A percentile compares a stretch with the other conserved stretches of the same genome.
These are phyloP conservation scores for Jatropha podagrica DNA, from an alignment of 441 rosid genomes.

Conservation along the genomic window DNA sequence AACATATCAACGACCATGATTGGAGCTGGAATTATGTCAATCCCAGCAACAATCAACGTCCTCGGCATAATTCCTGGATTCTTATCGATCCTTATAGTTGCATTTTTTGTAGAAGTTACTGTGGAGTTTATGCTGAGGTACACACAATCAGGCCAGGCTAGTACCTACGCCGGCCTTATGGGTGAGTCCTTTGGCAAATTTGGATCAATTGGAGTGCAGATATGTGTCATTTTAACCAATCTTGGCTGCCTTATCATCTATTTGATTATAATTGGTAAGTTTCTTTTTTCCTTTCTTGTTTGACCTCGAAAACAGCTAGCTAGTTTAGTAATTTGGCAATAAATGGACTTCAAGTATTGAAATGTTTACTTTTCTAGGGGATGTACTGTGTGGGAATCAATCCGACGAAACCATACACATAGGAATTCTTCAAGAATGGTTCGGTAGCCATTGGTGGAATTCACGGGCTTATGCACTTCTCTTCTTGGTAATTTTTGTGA, in stretches of 20 bases:
- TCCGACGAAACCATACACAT: constrained; percentile 37
- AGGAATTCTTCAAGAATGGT: constrained; percentile 51
- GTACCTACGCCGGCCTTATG: constrained; percentile 50
- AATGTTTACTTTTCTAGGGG: constrained; percentile 29
- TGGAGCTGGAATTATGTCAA: constrained; percentile 65
- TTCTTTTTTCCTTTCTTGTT: not conserved
- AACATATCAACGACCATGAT: constrained; percentile 54
- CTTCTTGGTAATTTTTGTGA: constrained; percentile 29
- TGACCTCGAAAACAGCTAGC: no score
- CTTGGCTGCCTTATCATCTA: constrained; percentile 52
- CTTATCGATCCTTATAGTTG: constrained; percentile 28
- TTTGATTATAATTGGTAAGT: constrained; percentile 48
- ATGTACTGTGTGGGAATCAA: constrained; percentile 48
- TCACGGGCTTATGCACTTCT: constrained; percentile 36
- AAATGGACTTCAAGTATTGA: not conserved
- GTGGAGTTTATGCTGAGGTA: constrained; percentile 51
- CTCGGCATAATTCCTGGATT: constrained; percentile 49
- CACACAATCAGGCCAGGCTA: constrained; percentile 33
- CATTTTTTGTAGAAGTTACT: constrained; percentile 43
- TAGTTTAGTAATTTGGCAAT: no score
- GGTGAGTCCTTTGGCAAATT: constrained; percentile 47
- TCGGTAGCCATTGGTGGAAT: constrained; percentile 46
- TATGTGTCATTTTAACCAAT: constrained; percentile 42
- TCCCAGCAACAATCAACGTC: constrained; percentile 58
- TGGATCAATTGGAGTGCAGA: constrained; percentile 40